Evolutionary conservation across 495 filamentous ascomycete genomes (phyloP), one percentile per base, ranked within the genome.

Genomic region (Parathielavia hyrcaniae): DNA sequence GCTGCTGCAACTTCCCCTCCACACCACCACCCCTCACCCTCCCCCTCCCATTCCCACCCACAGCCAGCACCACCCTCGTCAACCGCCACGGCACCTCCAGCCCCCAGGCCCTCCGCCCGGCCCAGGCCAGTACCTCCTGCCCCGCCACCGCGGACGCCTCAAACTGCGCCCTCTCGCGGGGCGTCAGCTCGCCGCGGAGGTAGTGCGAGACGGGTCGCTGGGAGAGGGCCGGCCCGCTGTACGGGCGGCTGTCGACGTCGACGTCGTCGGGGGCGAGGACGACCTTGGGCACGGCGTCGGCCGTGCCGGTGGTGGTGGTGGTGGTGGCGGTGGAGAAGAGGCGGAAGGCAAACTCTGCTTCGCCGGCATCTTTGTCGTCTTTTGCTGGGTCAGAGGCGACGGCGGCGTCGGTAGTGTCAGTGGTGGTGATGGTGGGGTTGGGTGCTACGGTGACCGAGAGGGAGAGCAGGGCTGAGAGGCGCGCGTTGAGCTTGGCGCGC

Each of bases 21-120:
- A n/a, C 12, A 19, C n/a, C n/a, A 22, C 1, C 14, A 41, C 17
- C 13, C 12, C 19, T 7, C 10, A 4, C 30, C 1, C 40, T 9
- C 14, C 46, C 7, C 12, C 1, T 26, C 19, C 12, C 45, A 43
- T 53, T 39, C 52, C 9, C 60, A 16, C 32, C 23, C 36, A 52
- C 60, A 14, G 44, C 41, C 12, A 53, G 59, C 39, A 68, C 57
- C 9, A 77, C 65, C 19, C 56, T 71, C n/a, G 65, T 73, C 35
- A 83, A 79, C 50, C 74, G 72, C 81, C 81, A 84, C 5, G 80
- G 79, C 53, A 80, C 67, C 59, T 77, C 78, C 23, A 79, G 70
- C 0, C 80, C 80, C 74, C 80, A 82, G 13, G 72, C 68, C 54
- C 79, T 67, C 58, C 64, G 68, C 59, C 56, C 61, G 16, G 76